A percentile compares a stretch with the other conserved stretches of the same genome.
Evolutionary conservation across 768 basidiomycete species (phyloP).

Genomic region (Thelephora ganbajun): DNA sequence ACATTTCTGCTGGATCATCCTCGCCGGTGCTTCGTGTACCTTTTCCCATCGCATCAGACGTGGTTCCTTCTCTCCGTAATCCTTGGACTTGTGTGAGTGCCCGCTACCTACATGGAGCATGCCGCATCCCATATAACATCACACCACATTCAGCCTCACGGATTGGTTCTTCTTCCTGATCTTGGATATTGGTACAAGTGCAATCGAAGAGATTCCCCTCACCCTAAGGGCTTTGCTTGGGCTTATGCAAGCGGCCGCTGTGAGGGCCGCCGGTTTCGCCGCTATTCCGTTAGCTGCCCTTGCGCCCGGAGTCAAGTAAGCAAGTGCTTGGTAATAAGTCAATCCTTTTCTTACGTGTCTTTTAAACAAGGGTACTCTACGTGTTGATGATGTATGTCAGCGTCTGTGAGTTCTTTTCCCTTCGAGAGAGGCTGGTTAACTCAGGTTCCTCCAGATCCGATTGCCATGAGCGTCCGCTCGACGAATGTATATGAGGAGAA

Average conservation of each 20-base stretch:
- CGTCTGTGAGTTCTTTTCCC: conserved; percentile 40
- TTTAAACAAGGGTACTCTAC: conserved; percentile 56
- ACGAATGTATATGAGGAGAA: conserved; percentile 90
- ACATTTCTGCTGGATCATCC: conserved; percentile 93
- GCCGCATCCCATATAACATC: neutral
- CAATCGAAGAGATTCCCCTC: conserved; percentile 52
- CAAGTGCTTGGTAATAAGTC: neutral
- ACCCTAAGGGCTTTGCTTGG: conserved; percentile 62
- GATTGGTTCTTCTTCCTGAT: conserved; percentile 90
- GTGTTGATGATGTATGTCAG: conserved; percentile 92
- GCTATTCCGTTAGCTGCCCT: conserved; percentile 61
- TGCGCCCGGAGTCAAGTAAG: conserved; percentile 83
- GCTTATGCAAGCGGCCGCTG: conserved; percentile 64
- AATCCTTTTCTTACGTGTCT: conserved; percentile 3
- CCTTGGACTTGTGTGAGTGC: conserved; percentile 51
- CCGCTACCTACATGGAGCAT: neutral
- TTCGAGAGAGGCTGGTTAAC: conserved; percentile 3
- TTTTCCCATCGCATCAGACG: conserved; percentile 89
- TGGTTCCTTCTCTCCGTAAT: conserved; percentile 76
- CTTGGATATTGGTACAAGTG: conserved; percentile 70
- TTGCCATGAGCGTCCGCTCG: conserved; percentile 85
- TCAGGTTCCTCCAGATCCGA: conserved; percentile 36
- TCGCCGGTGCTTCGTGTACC: conserved; percentile 78
- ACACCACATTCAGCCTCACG: conserved; percentile 31
- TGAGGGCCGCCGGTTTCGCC: conserved; percentile 79